These are phyloP conservation scores for Tanacetum coccineum DNA, from an alignment of 129 eudicot genomes.

Conservation along the genomic window DNA sequence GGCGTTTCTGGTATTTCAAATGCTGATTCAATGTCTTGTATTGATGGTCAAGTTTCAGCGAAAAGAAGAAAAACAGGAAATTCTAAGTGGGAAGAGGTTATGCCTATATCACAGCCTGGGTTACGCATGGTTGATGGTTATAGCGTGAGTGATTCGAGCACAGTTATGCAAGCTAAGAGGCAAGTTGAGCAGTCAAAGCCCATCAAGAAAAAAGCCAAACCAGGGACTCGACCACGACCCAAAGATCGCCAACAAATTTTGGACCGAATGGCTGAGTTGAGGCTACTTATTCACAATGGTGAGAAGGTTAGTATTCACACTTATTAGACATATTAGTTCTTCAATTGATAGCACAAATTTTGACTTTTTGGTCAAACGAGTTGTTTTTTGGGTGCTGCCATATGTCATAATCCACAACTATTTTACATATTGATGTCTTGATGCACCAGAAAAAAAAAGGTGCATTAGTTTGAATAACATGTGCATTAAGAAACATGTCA, in stretches of 20 bases:
- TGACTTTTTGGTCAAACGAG: slow-evolving; percentile 15
- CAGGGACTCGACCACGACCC: slow-evolving; percentile 81
- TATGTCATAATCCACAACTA: not conserved
- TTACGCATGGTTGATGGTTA: slow-evolving; percentile 43
- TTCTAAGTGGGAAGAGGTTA: slow-evolving; percentile 36
- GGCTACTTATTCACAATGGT: slow-evolving; percentile 88
- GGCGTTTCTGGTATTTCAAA: slow-evolving; percentile 42
- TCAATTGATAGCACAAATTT: not conserved
- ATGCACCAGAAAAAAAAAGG: not conserved
- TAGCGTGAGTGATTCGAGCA: slow-evolving; percentile 38
- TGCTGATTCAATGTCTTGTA: slow-evolving; percentile 28
- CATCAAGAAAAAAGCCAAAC: slow-evolving; percentile 70
- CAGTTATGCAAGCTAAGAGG: slow-evolving; percentile 37
- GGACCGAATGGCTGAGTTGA: slow-evolving; percentile 84
- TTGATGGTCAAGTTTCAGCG: slow-evolving; percentile 50
- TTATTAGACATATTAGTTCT: too few species aligned
- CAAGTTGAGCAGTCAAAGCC: slow-evolving; percentile 41
- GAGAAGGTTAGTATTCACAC: slow-evolving; percentile 53
- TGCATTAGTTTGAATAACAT: not conserved
- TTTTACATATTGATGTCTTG: too few species aligned
- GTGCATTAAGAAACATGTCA: too few species aligned
- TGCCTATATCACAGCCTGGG: slow-evolving; percentile 28
- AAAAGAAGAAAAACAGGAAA: slow-evolving; percentile 55
- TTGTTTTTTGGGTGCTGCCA: not conserved
- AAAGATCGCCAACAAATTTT: slow-evolving; percentile 86